These are phyloP conservation scores for Pseudopyricularia cyperi DNA, from an alignment of 2,329 filamentous ascomycete species.

Conservation along the genomic window DNA sequence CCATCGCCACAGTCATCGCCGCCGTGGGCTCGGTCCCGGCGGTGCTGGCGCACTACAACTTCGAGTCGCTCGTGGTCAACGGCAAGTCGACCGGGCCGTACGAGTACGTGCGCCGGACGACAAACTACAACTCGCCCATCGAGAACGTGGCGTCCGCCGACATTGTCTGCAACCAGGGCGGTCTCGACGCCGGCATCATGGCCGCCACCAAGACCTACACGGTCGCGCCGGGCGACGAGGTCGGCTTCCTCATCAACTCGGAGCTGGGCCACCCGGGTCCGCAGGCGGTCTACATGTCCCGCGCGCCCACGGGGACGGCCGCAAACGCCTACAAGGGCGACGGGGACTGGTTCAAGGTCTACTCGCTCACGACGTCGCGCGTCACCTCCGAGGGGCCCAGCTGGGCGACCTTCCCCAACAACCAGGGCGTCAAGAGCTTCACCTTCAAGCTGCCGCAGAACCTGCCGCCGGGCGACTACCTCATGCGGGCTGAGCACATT, in stretches of 20 bases:
- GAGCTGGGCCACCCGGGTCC: constrained; percentile 24
- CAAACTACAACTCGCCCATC: constrained; percentile 22
- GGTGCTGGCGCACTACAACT: constrained; percentile 2
- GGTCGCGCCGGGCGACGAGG: constrained; percentile 22
- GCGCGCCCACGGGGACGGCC: constrained; percentile 5
- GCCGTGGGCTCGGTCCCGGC: background rate
- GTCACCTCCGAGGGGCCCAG: background rate
- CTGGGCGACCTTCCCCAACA: constrained; percentile 3
- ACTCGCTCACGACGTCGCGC: background rate
- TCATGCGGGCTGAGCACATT: constrained; percentile 7
- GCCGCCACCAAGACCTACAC: constrained; percentile 21
- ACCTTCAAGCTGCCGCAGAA: constrained; percentile 23
- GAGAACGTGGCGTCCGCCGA: constrained; percentile 21
- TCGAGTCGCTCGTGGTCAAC: constrained; percentile 6
- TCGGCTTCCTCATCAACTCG: constrained; percentile 25
- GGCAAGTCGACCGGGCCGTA: constrained; percentile 9
- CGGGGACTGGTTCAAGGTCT: constrained; percentile 9
- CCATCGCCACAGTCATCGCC: background rate
- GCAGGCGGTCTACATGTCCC: constrained; percentile 19
- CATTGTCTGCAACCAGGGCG: constrained; percentile 22
- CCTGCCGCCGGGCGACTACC: constrained; percentile 15
- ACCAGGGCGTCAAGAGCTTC: constrained; percentile 1
- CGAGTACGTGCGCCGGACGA: constrained; percentile 10
- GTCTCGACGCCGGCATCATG: constrained; percentile 19
- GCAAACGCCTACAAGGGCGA: constrained; percentile 6